Percentiles rank a stretch among this genome's conserved stretches.
Evolutionary conservation across 2,329 filamentous ascomycete genomes (phyloP).

Genomic region (Aureobasidium sp.): DNA sequence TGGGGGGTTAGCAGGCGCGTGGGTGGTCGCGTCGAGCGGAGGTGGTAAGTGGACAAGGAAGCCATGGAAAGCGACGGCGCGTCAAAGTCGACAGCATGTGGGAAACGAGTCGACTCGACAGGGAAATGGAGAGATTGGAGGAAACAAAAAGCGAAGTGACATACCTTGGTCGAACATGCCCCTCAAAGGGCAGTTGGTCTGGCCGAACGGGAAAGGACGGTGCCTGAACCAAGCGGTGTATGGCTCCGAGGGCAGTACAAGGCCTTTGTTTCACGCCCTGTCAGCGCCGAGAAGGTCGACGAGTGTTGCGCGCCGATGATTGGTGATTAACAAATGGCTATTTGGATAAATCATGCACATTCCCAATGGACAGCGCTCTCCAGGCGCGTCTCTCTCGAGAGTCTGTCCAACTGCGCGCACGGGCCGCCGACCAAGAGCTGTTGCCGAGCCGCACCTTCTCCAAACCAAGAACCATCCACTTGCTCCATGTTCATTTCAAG

Average conservation of each 20-base stretch:
- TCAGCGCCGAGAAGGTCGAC: neutral
- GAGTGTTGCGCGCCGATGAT: constrained; percentile 1
- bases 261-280: constrained; percentile 12
- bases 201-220: constrained; percentile 1
- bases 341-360: constrained; percentile 5
- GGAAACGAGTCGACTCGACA: neutral
- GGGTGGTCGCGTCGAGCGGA: constrained; percentile 8
- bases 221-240: constrained; percentile 4
- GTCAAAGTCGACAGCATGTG: neutral
- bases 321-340: neutral
- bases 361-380: neutral
- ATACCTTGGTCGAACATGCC: constrained; percentile 14
- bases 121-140: neutral
- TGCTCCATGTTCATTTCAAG: neutral
- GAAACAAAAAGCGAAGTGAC: neutral
- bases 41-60: neutral
- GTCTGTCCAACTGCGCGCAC: neutral
- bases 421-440: neutral
- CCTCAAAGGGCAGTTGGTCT: constrained; percentile 8
- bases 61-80: neutral
- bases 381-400: neutral
- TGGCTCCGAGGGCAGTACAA: constrained; percentile 3
- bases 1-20: constrained; percentile 6
- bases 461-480: neutral
- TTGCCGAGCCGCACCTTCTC: neutral